These are phyloP conservation scores for Skeletonema costatum DNA, from an alignment of 108 stramenopile species.

Conservation along the genomic window DNA sequence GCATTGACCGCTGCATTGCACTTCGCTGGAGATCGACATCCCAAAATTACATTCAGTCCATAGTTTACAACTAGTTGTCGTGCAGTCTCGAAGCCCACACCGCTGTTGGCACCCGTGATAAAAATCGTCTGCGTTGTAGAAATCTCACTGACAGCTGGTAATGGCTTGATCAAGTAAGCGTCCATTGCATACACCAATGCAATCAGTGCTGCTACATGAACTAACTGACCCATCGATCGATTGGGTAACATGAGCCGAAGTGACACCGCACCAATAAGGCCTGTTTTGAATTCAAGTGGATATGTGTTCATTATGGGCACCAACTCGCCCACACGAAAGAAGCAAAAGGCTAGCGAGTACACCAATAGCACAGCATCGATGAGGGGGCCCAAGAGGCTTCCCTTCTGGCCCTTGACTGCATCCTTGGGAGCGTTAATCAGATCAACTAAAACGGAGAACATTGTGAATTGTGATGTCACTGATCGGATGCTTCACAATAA, in stretches of 20 bases:
- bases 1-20: slow-evolving; percentile 22
- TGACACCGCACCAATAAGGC: slow-evolving; percentile 17
- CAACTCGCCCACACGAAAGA: slow-evolving; percentile 31
- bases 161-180: slow-evolving; percentile 17
- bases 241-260: neutral
- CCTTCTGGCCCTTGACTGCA: neutral
- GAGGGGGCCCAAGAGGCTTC: neutral
- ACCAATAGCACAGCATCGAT: neutral
- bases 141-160: slow-evolving; percentile 5
- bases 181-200: slow-evolving; percentile 22
- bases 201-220: slow-evolving; percentile 14
- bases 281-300: neutral
- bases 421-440: neutral
- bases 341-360: slow-evolving; percentile 23
- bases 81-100: slow-evolving; percentile 74
- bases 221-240: slow-evolving; percentile 3
- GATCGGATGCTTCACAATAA: too few species aligned
- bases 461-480: neutral
- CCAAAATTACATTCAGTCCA: slow-evolving; percentile 35
- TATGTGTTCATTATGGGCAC: neutral
- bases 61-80: slow-evolving; percentile 41
- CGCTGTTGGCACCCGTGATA: slow-evolving; percentile 84
- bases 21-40: slow-evolving; percentile 33
- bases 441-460: neutral
- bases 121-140: slow-evolving; percentile 47